Percentiles rank a stretch among this genome's conserved stretches.
These are phyloP conservation scores for Beauveria sp. DNA, from an alignment of 2,329 filamentous ascomycete species.

Conservation along the genomic window DNA sequence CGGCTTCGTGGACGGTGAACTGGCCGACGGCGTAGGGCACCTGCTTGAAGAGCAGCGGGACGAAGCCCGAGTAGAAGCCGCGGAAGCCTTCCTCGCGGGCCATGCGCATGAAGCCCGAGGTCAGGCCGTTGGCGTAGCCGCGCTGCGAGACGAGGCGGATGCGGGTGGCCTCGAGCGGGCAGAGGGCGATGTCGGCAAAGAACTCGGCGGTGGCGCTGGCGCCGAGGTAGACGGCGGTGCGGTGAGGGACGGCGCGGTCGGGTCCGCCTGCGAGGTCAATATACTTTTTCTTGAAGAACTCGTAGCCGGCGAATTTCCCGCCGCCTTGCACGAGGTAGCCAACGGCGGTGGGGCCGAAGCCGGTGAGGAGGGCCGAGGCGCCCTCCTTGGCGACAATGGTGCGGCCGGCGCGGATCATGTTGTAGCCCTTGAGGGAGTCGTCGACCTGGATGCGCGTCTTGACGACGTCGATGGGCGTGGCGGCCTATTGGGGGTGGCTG, in stretches of 20 bases:
- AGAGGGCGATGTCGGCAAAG: conserved; percentile 73
- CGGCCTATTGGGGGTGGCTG: conserved; percentile 28
- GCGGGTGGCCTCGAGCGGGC: conserved; percentile 79
- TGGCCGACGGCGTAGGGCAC: conserved; percentile 91
- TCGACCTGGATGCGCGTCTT: conserved; percentile 91
- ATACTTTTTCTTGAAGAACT: conserved; percentile 87
- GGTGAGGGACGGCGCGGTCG: conserved; percentile 34
- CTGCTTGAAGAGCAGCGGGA: conserved; percentile 80
- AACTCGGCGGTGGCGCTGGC: conserved; percentile 63
- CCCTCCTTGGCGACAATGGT: conserved; percentile 75
- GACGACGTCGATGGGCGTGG: conserved; percentile 58
- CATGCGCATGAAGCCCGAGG: conserved; percentile 68
- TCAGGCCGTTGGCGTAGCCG: conserved; percentile 65
- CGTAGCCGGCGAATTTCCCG: conserved; percentile 87
- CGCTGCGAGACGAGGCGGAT: conserved; percentile 75
- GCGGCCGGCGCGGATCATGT: conserved; percentile 71
- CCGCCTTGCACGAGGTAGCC: conserved; percentile 87
- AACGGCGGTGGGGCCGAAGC: conserved; percentile 76
- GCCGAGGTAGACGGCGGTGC: conserved; percentile 61
- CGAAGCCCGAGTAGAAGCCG: conserved; percentile 88
- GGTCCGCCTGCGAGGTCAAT: conserved; percentile 59
- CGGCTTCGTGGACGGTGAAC: conserved; percentile 90
- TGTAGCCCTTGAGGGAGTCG: conserved; percentile 74
- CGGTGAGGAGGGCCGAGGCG: conserved; percentile 70
- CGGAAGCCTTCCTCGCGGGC: conserved; percentile 65